Evolutionary conservation across 202 grass and related monocot genomes (phyloP).

Genomic region (Brachypodium distachyon): DNA sequence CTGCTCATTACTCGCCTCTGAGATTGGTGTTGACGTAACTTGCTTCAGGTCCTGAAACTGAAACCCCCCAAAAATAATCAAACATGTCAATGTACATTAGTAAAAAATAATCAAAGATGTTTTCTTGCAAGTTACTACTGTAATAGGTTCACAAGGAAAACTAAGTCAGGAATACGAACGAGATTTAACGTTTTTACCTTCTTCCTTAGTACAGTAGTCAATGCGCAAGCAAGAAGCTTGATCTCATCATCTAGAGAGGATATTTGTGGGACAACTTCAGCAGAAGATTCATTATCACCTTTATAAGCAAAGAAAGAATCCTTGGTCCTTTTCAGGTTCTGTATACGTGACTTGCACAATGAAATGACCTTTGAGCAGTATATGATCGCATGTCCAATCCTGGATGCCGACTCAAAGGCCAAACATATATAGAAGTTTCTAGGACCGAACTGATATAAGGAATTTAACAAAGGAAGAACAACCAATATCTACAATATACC

Average conservation of each 20-base stretch:
- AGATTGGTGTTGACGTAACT: constrained; percentile 17
- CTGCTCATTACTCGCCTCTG: constrained; percentile 12
- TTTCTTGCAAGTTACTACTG: background rate
- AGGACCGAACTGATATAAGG: constrained; percentile 34
- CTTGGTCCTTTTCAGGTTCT: constrained; percentile 31
- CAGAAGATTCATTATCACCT: constrained; percentile 14
- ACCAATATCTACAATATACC: background rate
- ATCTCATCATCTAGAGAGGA: constrained; percentile 37
- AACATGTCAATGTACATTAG: background rate
- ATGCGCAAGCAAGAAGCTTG: constrained; percentile 46
- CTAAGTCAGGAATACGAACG: background rate
- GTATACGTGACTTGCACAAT: constrained; percentile 63
- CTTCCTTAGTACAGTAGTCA: constrained; percentile 66
- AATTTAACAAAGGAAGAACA: constrained; percentile 1
- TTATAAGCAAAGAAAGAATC: background rate
- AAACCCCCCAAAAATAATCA: constrained; percentile 4
- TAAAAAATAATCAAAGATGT: constrained; percentile 5
- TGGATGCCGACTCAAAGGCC: constrained; percentile 51
- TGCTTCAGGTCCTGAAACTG: constrained; percentile 83
- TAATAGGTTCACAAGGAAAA: background rate
- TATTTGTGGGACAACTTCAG: constrained; percentile 29
- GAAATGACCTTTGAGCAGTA: constrained; percentile 65
- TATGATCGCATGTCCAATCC: constrained; percentile 49
- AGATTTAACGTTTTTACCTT: constrained; percentile 39
- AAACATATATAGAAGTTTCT: constrained; percentile 89